Evolutionary conservation across 129 eudicot genomes (phyloP).

Genomic region (Heracleum sosnowskyi): DNA sequence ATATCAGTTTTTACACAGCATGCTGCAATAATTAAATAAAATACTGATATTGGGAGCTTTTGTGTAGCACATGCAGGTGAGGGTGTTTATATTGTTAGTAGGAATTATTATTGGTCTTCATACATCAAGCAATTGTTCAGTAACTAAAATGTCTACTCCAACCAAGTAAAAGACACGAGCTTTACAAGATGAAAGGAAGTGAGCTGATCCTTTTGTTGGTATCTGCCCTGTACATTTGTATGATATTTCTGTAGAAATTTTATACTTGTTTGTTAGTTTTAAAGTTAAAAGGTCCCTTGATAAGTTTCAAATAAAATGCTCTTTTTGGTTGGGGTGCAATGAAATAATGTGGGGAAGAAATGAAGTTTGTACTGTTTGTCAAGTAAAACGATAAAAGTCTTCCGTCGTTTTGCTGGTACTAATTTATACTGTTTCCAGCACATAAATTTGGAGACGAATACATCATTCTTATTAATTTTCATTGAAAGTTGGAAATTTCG

Average conservation of each 20-base stretch:
- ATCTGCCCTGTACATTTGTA: neutral
- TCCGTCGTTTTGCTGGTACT: neutral
- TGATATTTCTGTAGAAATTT: neutral
- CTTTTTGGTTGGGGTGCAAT: neutral
- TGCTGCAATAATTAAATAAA: neutral
- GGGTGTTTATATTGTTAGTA: neutral
- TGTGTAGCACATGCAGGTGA: neutral
- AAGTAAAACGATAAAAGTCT: neutral
- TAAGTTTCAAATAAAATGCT: neutral
- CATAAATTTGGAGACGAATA: neutral
- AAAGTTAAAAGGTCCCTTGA: neutral
- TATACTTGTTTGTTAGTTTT: neutral
- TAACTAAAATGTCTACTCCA: neutral
- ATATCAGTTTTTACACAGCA: neutral
- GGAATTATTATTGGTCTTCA: neutral
- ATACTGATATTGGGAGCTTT: neutral
- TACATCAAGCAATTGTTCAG: neutral
- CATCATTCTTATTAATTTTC: neutral
- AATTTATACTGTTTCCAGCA: neutral
- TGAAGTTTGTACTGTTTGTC: neutral
- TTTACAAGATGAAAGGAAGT: neutral
- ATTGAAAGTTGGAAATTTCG: no score
- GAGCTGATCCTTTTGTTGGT: neutral
- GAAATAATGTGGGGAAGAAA: neutral
- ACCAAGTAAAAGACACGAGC: neutral